Evolutionary conservation across 495 filamentous ascomycete genomes (phyloP).

Genomic region (Xylaria intraflava): DNA sequence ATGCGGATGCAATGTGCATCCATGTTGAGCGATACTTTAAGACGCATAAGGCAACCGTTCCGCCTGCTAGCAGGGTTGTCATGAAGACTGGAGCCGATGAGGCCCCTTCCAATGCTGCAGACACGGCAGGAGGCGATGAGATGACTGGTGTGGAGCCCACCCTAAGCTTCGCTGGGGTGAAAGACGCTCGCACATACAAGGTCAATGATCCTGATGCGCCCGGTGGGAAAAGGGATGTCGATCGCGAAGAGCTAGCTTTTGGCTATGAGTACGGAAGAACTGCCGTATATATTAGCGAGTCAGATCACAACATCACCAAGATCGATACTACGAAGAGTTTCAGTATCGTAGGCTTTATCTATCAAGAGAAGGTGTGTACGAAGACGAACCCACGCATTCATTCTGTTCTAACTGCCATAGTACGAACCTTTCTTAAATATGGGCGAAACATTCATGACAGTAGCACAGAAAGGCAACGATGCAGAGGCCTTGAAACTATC

Average conservation of each 20-base stretch:
- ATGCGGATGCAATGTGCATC: slow-evolving; percentile 72
- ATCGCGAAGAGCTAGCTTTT: slow-evolving; percentile 76
- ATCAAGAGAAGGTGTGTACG: slow-evolving; percentile 57
- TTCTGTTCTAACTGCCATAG: slow-evolving; percentile 35
- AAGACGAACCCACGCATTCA: not conserved
- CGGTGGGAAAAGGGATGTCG: slow-evolving; percentile 79
- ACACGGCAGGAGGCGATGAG: slow-evolving; percentile 36
- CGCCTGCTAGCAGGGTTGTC: slow-evolving; percentile 70
- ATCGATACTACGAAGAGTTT: slow-evolving; percentile 68
- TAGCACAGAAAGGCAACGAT: slow-evolving; percentile 65
- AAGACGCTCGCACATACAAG: slow-evolving; percentile 69
- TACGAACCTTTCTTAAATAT: slow-evolving; percentile 82
- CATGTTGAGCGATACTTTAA: slow-evolving; percentile 85
- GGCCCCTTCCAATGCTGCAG: slow-evolving; percentile 43
- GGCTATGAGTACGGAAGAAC: slow-evolving; percentile 94
- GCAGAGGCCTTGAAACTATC: slow-evolving; percentile 77
- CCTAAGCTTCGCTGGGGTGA: slow-evolving; percentile 56
- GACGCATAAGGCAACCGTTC: slow-evolving; percentile 66
- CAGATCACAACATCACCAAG: slow-evolving; percentile 74
- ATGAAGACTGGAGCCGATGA: slow-evolving; percentile 32
- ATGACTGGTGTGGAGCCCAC: slow-evolving; percentile 40
- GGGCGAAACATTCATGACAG: slow-evolving; percentile 66
- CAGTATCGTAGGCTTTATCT: slow-evolving; percentile 81
- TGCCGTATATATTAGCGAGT: slow-evolving; percentile 78
- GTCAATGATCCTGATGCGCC: slow-evolving; percentile 64